Evolutionary conservation across 108 stramenopile genomes (phyloP).

Genomic region (Cyclotella cryptica): DNA sequence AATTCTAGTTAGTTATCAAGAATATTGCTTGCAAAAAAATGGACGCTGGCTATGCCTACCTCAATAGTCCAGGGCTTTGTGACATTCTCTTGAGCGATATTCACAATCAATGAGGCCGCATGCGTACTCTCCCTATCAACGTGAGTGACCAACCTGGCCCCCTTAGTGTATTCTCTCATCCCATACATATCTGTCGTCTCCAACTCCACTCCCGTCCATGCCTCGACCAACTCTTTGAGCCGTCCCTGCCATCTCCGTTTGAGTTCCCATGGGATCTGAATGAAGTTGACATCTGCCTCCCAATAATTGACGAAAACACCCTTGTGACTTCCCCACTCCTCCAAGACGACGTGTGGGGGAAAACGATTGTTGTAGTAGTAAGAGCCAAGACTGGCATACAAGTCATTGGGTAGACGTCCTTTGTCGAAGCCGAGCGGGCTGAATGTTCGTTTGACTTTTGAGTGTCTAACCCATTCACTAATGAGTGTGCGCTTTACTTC

Average conservation of each 20-base stretch:
- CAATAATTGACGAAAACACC: slow-evolving; percentile 91
- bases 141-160: slow-evolving; percentile 85
- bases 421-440: slow-evolving; percentile 63
- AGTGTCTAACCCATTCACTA: slow-evolving; percentile 62
- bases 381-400: slow-evolving; percentile 75
- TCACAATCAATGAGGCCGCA: slow-evolving; percentile 89
- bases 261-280: slow-evolving; percentile 69
- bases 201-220: slow-evolving; percentile 80
- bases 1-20: background rate
- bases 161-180: slow-evolving; percentile 83
- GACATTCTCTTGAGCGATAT: slow-evolving; percentile 85
- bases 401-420: slow-evolving; percentile 67
- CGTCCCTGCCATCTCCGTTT: slow-evolving; percentile 72
- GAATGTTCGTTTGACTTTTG: slow-evolving; percentile 58
- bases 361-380: slow-evolving; percentile 83
- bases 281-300: slow-evolving; percentile 75
- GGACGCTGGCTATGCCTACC: slow-evolving; percentile 14
- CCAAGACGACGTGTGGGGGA: slow-evolving; percentile 46
- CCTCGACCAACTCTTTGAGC: slow-evolving; percentile 68
- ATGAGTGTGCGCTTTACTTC: slow-evolving; percentile 54
- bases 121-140: slow-evolving; percentile 88
- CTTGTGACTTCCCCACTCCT: slow-evolving; percentile 74
- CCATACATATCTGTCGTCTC: slow-evolving; percentile 93
- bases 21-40: background rate
- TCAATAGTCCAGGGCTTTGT: slow-evolving; percentile 81